A percentile compares a stretch with the other conserved stretches of the same genome.
These are phyloP conservation scores for Backusella tarrabulga DNA, from an alignment of 192 early-diverging fungal species.

Conservation along the genomic window DNA sequence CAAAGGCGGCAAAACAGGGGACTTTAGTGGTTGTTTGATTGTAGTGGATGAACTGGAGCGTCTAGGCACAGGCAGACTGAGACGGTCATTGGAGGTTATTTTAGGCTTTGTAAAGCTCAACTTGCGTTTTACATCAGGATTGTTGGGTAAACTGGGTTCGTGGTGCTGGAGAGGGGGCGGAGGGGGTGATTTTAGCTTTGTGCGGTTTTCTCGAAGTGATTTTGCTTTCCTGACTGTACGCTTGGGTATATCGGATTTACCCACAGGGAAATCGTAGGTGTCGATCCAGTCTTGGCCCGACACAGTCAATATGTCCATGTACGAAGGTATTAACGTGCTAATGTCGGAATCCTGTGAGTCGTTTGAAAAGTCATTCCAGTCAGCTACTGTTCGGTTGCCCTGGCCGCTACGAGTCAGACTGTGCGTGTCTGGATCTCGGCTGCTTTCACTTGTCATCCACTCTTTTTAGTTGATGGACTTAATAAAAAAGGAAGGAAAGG, in stretches of 20 bases:
- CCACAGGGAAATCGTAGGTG: neutral
- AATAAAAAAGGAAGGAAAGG: neutral
- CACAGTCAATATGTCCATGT: conserved; percentile 1
- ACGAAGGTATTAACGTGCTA: neutral
- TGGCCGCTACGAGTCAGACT: neutral
- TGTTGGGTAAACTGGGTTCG: neutral
- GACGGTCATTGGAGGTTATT: neutral
- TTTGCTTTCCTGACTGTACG: neutral
- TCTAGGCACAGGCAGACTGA: neutral
- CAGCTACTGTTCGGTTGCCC: neutral
- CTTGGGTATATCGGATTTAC: conserved; percentile 1
- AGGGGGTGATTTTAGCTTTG: neutral
- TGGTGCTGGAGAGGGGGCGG: neutral
- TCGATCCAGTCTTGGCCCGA: conserved; percentile 13
- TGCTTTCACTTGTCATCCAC: conserved; percentile 1
- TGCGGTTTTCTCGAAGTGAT: neutral
- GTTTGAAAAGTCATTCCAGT: conserved; percentile 1
- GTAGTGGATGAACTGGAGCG: neutral
- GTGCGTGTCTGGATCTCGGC: neutral
- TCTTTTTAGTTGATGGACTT: neutral
- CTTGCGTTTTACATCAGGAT: neutral
- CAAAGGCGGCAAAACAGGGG: neutral
- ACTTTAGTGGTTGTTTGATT: neutral
- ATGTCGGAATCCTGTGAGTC: conserved; percentile 4
- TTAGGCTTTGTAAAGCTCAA: neutral